Percentiles rank a stretch among this genome's conserved stretches.
Conservation (phyloP, 1,284 basidiomycete genomes). For the Ganoderma sinense region DNA sequence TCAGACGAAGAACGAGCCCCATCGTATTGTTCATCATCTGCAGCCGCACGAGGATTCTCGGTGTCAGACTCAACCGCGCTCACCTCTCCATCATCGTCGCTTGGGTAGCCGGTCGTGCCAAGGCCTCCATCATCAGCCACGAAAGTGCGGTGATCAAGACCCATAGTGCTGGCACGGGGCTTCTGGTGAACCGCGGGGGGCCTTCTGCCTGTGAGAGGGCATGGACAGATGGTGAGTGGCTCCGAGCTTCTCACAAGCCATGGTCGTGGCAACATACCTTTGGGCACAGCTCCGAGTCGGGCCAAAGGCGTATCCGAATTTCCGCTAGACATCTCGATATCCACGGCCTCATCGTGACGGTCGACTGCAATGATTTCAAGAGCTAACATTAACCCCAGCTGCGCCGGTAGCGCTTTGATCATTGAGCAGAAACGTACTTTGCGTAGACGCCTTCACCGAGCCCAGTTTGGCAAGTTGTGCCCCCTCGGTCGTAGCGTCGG, state of each 20-base stretch:
- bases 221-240: too few species aligned
- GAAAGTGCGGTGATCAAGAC: not conserved
- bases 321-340: not conserved
- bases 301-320: not conserved
- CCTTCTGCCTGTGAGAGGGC: too few species aligned
- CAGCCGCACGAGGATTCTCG: not conserved
- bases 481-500: too few species aligned
- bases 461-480: too few species aligned
- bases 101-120: not conserved
- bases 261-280: not conserved
- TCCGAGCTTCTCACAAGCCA: too few species aligned
- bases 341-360: too few species aligned
- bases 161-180: not conserved
- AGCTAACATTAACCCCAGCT: not conserved
- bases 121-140: not conserved
- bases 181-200: too few species aligned
- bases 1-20: not conserved
- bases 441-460: too few species aligned
- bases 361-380: too few species aligned
- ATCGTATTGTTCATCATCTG: not conserved
- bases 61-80: not conserved
- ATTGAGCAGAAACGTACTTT: too few species aligned
- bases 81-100: not conserved
- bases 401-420: too few species aligned
- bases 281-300: too few species aligned